These are phyloP conservation scores for Auricularia sp. DNA, from an alignment of 768 basidiomycete species.

Conservation along the genomic window DNA sequence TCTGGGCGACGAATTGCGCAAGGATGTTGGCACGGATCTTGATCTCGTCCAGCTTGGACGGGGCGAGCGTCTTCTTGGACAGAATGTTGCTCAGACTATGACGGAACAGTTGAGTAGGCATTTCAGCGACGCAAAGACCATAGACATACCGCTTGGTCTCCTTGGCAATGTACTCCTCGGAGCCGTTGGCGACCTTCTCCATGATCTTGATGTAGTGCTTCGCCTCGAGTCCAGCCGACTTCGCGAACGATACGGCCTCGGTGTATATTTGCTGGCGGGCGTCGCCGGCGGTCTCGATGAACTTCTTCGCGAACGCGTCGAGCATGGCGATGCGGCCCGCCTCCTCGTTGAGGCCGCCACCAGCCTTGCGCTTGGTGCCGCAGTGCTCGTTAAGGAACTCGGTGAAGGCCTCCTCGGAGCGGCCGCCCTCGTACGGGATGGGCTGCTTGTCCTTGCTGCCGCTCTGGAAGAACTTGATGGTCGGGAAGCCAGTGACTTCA, in stretches of 20 bases:
- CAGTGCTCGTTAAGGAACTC: slow-evolving; percentile 77
- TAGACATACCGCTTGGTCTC: slow-evolving; percentile 63
- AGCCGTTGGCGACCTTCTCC: slow-evolving; percentile 68
- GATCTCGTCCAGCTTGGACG: slow-evolving; percentile 82
- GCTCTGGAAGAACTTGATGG: slow-evolving; percentile 89
- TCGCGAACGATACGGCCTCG: slow-evolving; percentile 49
- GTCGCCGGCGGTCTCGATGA: slow-evolving; percentile 50
- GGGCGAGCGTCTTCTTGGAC: slow-evolving; percentile 63
- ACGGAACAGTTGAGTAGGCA: slow-evolving; percentile 8
- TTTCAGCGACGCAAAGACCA: slow-evolving; percentile 12
- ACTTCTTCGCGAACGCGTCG: slow-evolving; percentile 66
- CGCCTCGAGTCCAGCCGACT: slow-evolving; percentile 39
- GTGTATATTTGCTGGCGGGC: slow-evolving; percentile 52
- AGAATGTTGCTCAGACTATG: slow-evolving; percentile 66
- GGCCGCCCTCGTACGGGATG: slow-evolving; percentile 56
- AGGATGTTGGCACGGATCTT: slow-evolving; percentile 87
- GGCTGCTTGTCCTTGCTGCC: slow-evolving; percentile 40
- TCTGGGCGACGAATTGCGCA: slow-evolving; percentile 39
- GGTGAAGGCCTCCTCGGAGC: slow-evolving; percentile 68
- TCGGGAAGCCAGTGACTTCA: slow-evolving; percentile 75
- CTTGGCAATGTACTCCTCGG: slow-evolving; percentile 72
- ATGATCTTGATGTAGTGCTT: slow-evolving; percentile 84
- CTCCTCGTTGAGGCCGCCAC: slow-evolving; percentile 67
- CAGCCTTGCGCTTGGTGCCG: slow-evolving; percentile 72
- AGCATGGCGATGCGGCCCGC: slow-evolving; percentile 75